Percentiles rank a stretch among this genome's conserved stretches.
These are phyloP conservation scores for Tetrapisispora taiwanensis DNA, from an alignment of 805 yeast genomes.

Conservation along the genomic window DNA sequence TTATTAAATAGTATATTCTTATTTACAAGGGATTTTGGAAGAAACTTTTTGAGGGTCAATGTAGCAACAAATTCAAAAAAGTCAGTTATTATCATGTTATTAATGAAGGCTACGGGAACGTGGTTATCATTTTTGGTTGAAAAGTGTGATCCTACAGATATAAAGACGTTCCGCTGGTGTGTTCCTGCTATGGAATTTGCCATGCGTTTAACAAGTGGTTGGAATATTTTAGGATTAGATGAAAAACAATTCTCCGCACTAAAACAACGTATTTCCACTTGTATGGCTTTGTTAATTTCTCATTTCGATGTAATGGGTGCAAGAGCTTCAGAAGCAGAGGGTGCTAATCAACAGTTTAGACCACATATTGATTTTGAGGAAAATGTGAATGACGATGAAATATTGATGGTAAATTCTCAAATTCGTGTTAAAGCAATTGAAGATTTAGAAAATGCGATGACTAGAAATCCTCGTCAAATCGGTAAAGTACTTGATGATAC, in stretches of 20 bases:
- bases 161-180: constrained; percentile 90
- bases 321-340: constrained; percentile 56
- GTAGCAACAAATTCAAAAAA: constrained; percentile 48
- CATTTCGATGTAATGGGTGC: constrained; percentile 99
- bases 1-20: constrained; percentile 63
- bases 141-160: constrained; percentile 88
- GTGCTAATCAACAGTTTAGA: constrained; percentile 26
- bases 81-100: constrained; percentile 56
- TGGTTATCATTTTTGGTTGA: constrained; percentile 93
- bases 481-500: constrained; percentile 87
- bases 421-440: constrained; percentile 58
- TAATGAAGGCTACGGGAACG: constrained; percentile 68
- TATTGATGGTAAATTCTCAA: constrained; percentile 49
- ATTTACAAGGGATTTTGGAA: constrained; percentile 74
- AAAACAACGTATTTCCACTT: constrained; percentile 79
- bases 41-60: constrained; percentile 53
- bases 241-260: constrained; percentile 65
- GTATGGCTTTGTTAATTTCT: constrained; percentile 85
- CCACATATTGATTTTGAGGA: constrained; percentile 29
- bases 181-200: constrained; percentile 93
- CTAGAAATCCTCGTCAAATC: constrained; percentile 40
- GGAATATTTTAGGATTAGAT: constrained; percentile 70
- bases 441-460: constrained; percentile 46
- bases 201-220: constrained; percentile 86
- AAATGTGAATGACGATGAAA: constrained; percentile 45